A percentile compares a stretch with the other conserved stretches of the same genome.
Conservation (phyloP, 768 basidiomycete genomes). For the Candolleomyces aberdarensis region DNA sequence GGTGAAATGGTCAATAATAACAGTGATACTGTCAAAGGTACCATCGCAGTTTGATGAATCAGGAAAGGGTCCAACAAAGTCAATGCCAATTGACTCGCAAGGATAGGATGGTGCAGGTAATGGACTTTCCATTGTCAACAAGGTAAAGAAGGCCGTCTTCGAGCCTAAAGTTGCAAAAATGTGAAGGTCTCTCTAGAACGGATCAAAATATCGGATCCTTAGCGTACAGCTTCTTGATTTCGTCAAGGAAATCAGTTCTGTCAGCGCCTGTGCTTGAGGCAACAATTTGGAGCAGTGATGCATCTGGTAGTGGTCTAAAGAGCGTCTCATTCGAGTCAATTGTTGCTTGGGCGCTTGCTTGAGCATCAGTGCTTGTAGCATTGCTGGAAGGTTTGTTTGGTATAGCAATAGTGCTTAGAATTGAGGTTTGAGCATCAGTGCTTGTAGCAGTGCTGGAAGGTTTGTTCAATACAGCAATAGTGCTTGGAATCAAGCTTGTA, state of each 20-base stretch:
- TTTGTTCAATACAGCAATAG: too few species aligned
- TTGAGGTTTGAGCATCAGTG: too few species aligned
- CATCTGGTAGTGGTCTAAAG: background rate
- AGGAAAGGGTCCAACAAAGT: constrained; percentile 21
- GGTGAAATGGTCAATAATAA: constrained; percentile 16
- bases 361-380: too few species aligned
- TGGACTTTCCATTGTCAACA: constrained; percentile 4
- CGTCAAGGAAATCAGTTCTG: background rate
- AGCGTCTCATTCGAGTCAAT: background rate
- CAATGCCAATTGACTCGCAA: too few species aligned
- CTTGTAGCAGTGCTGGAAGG: too few species aligned
- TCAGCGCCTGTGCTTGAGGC: background rate
- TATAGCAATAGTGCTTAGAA: too few species aligned
- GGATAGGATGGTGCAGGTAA: constrained; percentile 8
- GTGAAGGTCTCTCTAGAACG: constrained; percentile 7
- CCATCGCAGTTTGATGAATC: constrained; percentile 7
- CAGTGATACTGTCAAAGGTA: constrained; percentile 9
- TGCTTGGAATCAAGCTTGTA: too few species aligned
- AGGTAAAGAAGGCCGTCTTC: constrained; percentile 13
- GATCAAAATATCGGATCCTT: constrained; percentile 13
- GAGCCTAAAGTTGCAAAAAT: constrained; percentile 13
- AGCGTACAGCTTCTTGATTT: background rate
- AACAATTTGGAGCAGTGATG: constrained; percentile 6
- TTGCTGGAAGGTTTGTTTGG: too few species aligned
- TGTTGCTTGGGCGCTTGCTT: too few species aligned